Evolutionary conservation across 306 rosid genomes (phyloP), one percentile per base, ranked within the genome.

Genomic region (Trichosanthes cucumerina): DNA sequence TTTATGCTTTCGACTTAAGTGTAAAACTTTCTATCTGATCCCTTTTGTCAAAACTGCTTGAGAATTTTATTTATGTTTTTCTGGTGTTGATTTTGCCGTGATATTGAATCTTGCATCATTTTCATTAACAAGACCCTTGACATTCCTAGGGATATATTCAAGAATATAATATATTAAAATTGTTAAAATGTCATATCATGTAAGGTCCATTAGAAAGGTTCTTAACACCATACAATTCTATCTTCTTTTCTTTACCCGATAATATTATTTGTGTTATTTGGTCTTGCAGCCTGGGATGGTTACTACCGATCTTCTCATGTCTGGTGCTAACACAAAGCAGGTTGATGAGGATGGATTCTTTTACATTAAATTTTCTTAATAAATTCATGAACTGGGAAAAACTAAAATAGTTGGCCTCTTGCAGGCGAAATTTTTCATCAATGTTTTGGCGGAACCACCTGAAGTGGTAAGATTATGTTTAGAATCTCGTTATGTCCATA

Each of bases 291-390:
- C 97, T 13, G 98, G 98, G 83, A 94, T 94, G 98, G 98, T 94
- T 47, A 94, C 98, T 74, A 94, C 98, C 12, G 97, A 94, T 86
- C 98, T 94, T 86, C 98, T 94, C 58, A 92, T 94, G 97, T 90
- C 98, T 80, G 98, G 98, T 60, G 98, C 94, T 57, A 92, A 83
- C 69, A 92, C 96, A 24, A 92, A 94, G 85, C 98, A 94, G 97
- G 98, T 90, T 39, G 49, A 36, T 41, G 73, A 78, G 50, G 63
- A 7, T 28, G 75, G 5, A 23, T 39, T 34, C 19, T 71, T 4
- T 39, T 41, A 43, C 23, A 7, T 6, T 26, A 4, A 26, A 4
- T 8, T 2, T 31, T 18, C 4, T 24, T 18, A 9, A 15, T 6
- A 47, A 19, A 57, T 77, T 58, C 39, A 34, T 33, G 43, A 15